Evolutionary conservation across 108 stramenopile species (phyloP).

Genomic region (Nitzschia palea): DNA sequence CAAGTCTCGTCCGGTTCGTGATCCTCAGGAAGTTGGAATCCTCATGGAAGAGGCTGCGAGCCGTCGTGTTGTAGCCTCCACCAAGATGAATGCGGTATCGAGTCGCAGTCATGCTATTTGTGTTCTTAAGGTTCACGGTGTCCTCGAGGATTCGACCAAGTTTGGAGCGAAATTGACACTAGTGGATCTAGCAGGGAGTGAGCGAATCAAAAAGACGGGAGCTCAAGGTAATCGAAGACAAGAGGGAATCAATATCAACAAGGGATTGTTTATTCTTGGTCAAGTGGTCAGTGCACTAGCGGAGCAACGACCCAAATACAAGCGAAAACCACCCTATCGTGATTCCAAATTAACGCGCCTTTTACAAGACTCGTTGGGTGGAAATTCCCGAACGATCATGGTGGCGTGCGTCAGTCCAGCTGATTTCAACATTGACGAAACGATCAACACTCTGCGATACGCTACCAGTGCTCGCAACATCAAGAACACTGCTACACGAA

Average conservation of each 20-base stretch:
- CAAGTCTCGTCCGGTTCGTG: conserved; percentile 41
- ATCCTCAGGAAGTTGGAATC: conserved; percentile 50
- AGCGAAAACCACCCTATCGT: conserved; percentile 79
- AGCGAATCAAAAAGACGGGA: conserved; percentile 96
- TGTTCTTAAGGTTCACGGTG: conserved; percentile 70
- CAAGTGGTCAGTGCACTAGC: conserved; percentile 91
- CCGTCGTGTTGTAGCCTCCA: conserved; percentile 71
- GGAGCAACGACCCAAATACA: conserved; percentile 50
- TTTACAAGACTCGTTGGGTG: conserved; percentile 90
- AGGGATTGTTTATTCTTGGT: conserved; percentile 85
- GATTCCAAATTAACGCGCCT: conserved; percentile 91
- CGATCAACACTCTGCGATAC: conserved; percentile 88
- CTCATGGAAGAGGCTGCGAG: conserved; percentile 60
- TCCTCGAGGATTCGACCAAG: conserved; percentile 43
- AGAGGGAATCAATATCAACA: conserved; percentile 94
- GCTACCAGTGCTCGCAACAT: conserved; percentile 94
- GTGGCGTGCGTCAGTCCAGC: conserved; percentile 92
- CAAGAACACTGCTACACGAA: conserved; percentile 90
- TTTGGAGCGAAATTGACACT: conserved; percentile 89
- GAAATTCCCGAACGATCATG: conserved; percentile 93
- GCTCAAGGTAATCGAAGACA: conserved; percentile 92
- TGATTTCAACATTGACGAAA: conserved; percentile 94
- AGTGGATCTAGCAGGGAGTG: conserved; percentile 96
- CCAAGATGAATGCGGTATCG: conserved; percentile 89
- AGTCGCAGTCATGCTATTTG: conserved; percentile 93